Evolutionary conservation across 163 green algal genomes (phyloP).

Genomic region (Scenedesmus sp.): DNA sequence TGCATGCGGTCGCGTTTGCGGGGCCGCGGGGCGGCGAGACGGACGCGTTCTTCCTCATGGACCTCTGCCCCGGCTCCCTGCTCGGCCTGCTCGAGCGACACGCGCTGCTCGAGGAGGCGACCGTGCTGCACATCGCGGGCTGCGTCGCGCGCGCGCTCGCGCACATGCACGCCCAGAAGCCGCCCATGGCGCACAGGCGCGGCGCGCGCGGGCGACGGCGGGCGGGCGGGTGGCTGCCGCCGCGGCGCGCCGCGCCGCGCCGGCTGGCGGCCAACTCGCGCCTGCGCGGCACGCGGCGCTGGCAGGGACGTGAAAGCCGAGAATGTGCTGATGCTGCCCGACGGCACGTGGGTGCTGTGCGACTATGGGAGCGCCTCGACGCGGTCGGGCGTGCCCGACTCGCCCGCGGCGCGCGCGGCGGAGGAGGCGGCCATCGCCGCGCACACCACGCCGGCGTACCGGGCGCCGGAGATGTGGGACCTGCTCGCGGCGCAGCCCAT

Average conservation of each 20-base stretch:
- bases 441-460: slow-evolving; percentile 94
- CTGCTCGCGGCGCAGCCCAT: slow-evolving; percentile 74
- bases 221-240: background rate
- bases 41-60: slow-evolving; percentile 87
- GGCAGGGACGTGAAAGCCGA: slow-evolving; percentile 95
- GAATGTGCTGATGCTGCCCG: slow-evolving; percentile 84
- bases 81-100: slow-evolving; percentile 61
- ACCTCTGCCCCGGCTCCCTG: slow-evolving; percentile 80
- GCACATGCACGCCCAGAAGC: slow-evolving; percentile 82
- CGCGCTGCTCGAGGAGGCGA: slow-evolving; percentile 60
- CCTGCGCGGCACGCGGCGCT: too few relatives aligned
- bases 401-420: slow-evolving; percentile 62
- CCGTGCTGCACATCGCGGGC: slow-evolving; percentile 67
- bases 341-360: slow-evolving; percentile 90
- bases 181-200: slow-evolving; percentile 81
- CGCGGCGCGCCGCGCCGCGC: too few relatives aligned
- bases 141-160: slow-evolving; percentile 72
- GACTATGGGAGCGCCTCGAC: slow-evolving; percentile 88
- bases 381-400: slow-evolving; percentile 21
- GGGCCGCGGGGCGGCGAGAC: slow-evolving; percentile 61
- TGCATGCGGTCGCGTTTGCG: slow-evolving; percentile 69
- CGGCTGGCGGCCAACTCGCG: too few relatives aligned
- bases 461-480: slow-evolving; percentile 96
- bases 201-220: background rate
- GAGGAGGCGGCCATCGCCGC: slow-evolving; percentile 87